These are phyloP conservation scores for Candida patagonica DNA, from an alignment of 805 yeast genomes.

Conservation along the genomic window DNA sequence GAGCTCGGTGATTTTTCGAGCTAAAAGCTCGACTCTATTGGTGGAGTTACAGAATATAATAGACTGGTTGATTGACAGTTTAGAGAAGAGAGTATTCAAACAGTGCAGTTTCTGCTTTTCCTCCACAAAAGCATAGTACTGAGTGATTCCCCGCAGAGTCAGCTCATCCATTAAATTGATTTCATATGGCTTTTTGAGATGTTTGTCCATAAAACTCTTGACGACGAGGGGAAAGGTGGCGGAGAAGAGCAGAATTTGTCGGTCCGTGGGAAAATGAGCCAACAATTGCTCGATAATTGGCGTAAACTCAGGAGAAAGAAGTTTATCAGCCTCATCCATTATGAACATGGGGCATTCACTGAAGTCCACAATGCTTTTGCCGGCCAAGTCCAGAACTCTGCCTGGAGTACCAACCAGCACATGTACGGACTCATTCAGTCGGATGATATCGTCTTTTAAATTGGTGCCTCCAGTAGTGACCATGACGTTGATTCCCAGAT, in stretches of 20 bases:
- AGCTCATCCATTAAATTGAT: slow-evolving; percentile 96
- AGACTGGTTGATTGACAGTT: slow-evolving; percentile 90
- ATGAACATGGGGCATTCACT: slow-evolving; percentile 79
- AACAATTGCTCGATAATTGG: slow-evolving; percentile 80
- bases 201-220: slow-evolving; percentile 83
- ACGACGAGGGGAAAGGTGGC: slow-evolving; percentile 97
- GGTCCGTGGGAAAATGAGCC: slow-evolving; percentile 64
- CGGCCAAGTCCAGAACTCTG: slow-evolving; percentile 87
- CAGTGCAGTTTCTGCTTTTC: slow-evolving; percentile 95
- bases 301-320: slow-evolving; percentile 85
- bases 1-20: slow-evolving; percentile 90
- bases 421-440: slow-evolving; percentile 90
- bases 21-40: slow-evolving; percentile 88
- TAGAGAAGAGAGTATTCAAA: slow-evolving; percentile 86
- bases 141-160: slow-evolving; percentile 92
- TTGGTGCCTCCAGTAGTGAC: slow-evolving; percentile 98
- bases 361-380: slow-evolving; percentile 78
- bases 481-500: slow-evolving; percentile 87
- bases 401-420: slow-evolving; percentile 97
- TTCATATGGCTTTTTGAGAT: slow-evolving; percentile 85
- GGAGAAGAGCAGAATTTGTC: slow-evolving; percentile 80
- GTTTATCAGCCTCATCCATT: slow-evolving; percentile 98
- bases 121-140: slow-evolving; percentile 96
- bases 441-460: slow-evolving; percentile 84
- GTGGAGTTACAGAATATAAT: slow-evolving; percentile 97